These are phyloP conservation scores for Coniella vitis DNA, from an alignment of 2,329 filamentous ascomycete genomes.

Conservation along the genomic window DNA sequence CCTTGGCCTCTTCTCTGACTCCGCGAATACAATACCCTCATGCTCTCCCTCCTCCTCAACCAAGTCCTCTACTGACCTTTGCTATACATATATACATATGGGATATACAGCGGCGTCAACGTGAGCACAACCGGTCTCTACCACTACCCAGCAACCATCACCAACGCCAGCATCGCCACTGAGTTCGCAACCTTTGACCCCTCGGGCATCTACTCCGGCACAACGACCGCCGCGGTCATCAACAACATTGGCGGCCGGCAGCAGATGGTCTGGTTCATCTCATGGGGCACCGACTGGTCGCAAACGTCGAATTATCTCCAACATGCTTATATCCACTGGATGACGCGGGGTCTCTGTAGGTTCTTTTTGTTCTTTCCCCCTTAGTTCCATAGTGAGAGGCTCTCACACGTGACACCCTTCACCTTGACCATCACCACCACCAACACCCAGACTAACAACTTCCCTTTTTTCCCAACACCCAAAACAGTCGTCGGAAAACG, in stretches of 20 bases:
- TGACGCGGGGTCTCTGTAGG: conserved; percentile 46
- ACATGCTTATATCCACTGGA: conserved; percentile 57
- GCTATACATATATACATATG: no score
- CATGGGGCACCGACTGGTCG: conserved; percentile 37
- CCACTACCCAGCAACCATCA: conserved; percentile 52
- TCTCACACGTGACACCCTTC: no score
- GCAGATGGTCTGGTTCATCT: conserved; percentile 56
- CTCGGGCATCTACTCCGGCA: conserved; percentile 29
- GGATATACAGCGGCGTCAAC: conserved; percentile 34
- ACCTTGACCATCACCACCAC: no score
- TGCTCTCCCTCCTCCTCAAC: no score
- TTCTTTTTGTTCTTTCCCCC: no score
- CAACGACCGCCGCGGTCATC: conserved; percentile 50
- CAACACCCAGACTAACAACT: no score
- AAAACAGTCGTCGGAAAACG: conserved; percentile 41
- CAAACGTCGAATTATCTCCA: conserved; percentile 50
- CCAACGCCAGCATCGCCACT: conserved; percentile 44
- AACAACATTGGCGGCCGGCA: conserved; percentile 50
- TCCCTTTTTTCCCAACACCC: no score
- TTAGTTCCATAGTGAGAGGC: no score
- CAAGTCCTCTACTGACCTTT: no score
- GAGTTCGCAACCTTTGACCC: conserved; percentile 46
- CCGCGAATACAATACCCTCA: no score
- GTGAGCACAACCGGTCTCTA: conserved; percentile 46
- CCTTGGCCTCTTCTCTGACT: no score